phyloP scores from a whole-genome alignment of 768 basidiomycete species.

The Mrakia blollopis region DNA sequence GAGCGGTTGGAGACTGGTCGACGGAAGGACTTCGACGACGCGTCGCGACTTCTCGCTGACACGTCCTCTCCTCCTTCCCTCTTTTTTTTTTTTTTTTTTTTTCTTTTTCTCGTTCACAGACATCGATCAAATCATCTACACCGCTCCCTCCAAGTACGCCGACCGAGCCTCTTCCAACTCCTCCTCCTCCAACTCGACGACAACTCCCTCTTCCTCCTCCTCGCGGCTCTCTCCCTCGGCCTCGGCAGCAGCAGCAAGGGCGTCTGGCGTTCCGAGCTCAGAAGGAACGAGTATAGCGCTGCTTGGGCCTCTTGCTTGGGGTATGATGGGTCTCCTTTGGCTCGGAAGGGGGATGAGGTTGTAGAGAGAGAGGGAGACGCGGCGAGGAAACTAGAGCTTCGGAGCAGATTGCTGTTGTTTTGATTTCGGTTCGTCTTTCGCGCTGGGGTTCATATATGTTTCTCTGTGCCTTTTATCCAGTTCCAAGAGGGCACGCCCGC shows the following conservation, averaged over 20 bases:
- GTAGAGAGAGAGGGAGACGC: background rate
- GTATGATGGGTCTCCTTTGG: background rate
- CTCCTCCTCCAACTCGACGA: background rate
- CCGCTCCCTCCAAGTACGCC: conserved; percentile 34
- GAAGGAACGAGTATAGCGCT: background rate
- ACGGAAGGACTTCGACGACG: no score
- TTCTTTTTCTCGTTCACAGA: conserved; percentile 15
- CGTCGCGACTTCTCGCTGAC: no score
- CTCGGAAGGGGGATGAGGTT: conserved; percentile 9
- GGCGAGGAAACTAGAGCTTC: background rate
- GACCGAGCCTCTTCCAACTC: background rate
- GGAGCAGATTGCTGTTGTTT: background rate
- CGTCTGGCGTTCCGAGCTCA: background rate
- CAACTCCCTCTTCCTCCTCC: background rate
- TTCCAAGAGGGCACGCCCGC: no score
- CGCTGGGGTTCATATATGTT: no score
- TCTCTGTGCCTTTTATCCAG: no score
- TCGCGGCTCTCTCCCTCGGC: background rate
- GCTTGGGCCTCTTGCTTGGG: background rate
- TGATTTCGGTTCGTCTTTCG: no score
- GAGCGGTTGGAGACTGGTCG: background rate
- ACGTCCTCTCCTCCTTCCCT: no score
- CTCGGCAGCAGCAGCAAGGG: conserved; percentile 2
- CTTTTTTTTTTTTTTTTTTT: no score
- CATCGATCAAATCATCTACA: conserved; percentile 34